A percentile compares a stretch with the other conserved stretches of the same genome.
phyloP scores from a whole-genome alignment of 1,284 basidiomycete genomes.

The Schizophyllum amplum region DNA sequence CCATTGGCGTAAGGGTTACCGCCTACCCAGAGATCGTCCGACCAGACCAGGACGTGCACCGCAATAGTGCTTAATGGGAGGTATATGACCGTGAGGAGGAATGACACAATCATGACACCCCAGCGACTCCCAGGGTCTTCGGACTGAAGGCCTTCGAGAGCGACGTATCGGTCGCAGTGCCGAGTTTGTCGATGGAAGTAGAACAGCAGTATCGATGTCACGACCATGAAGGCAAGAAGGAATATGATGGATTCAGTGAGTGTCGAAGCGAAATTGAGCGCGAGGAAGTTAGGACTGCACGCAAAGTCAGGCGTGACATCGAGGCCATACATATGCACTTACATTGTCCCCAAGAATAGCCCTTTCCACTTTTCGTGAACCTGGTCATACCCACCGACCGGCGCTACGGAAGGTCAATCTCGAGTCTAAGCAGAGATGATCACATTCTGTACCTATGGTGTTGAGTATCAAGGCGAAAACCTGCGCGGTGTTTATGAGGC shows the following conservation, averaged over 20 bases:
- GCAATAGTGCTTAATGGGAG: slow-evolving; percentile 66
- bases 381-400: slow-evolving; percentile 25
- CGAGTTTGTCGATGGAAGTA: slow-evolving; percentile 44
- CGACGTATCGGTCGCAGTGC: slow-evolving; percentile 38
- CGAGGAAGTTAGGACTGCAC: slow-evolving; percentile 58
- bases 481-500: slow-evolving; percentile 58
- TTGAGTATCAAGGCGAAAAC: slow-evolving; percentile 62
- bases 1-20: slow-evolving; percentile 60
- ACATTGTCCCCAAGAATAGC: slow-evolving; percentile 62
- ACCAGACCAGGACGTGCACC: slow-evolving; percentile 65
- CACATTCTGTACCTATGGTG: slow-evolving; percentile 64
- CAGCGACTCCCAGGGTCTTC: slow-evolving; percentile 36
- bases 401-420: slow-evolving; percentile 26
- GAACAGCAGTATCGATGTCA: slow-evolving; percentile 46
- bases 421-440: too few species aligned
- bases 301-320: neutral
- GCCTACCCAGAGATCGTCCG: slow-evolving; percentile 65
- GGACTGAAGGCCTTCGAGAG: slow-evolving; percentile 45
- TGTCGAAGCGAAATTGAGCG: slow-evolving; percentile 56
- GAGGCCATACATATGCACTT: slow-evolving; percentile 3
- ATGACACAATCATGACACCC: slow-evolving; percentile 50
- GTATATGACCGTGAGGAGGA: slow-evolving; percentile 57
- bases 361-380: slow-evolving; percentile 41
- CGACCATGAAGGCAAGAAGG: slow-evolving; percentile 44
- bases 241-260: slow-evolving; percentile 45